Evolutionary conservation across 2,329 filamentous ascomycete genomes (phyloP), one percentile per base, ranked within the genome.

Genomic region (Trichoderma sp.): DNA sequence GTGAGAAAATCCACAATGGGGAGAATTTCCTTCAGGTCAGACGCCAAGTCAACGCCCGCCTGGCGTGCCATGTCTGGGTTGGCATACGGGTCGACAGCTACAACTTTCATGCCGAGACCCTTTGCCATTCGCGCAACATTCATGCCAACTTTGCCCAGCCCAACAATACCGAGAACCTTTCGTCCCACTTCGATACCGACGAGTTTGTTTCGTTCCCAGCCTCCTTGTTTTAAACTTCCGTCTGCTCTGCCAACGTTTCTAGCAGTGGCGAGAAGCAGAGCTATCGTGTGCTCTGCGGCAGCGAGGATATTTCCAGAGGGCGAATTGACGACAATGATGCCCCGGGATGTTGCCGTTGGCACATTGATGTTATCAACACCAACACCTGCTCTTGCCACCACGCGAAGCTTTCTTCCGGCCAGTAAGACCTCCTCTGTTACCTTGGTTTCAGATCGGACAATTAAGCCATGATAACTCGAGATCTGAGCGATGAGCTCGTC

Each of bases 351-450:
- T 3, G 92, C 92, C 8, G 88, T 87, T 39, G 87, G 83, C 0
- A 95, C 89, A 76, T 95, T 86, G 59, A 96, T 92, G 80, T 95
- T 94, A 80, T 95, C 91, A 28, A 95, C 91, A 37, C 91, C 92
- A 1, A 95, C 92, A 14, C 92, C 92, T 14, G 92, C 92, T 70
- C 92, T 85, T 2, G 91, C 92, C 26, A 96, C 91, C 10, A 95
- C 92, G 72, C 91, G 90, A 63, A 95, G 84, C 69, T 88, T 90
- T 73, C 83, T 86, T 11, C 87, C 91, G 1, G 89, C 89, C 14
- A 82, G 79, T 14, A 95, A 83, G 0, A 95, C 83, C 3, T 85
- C 81, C 0, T 90, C 85, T 0, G 90, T 94, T 70, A 95, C 91
- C 75, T 94, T 91, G 1, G 92, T 95, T 79, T 94, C 92, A 46